Evolutionary conservation across 2,329 filamentous ascomycete species (phyloP), one percentile per base, ranked within the genome.

Genomic region (Myotisia sp.): DNA sequence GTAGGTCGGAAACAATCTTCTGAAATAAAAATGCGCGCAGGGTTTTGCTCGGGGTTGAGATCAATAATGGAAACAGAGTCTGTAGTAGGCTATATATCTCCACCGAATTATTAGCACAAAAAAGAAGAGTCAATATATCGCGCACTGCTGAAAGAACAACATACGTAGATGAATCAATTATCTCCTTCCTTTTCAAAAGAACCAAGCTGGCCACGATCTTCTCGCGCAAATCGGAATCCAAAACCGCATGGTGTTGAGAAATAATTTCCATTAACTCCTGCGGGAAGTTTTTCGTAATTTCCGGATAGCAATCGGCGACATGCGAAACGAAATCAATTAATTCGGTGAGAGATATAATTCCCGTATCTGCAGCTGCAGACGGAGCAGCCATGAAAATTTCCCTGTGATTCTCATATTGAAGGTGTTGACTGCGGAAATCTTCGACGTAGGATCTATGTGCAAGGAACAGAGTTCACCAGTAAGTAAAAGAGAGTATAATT

Each of bases 241-340:
- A 67, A 3, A 77, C 69, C 29, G 78, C 73, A 66, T 95, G 87
- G 53, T 95, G 84, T 45, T 78, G 67, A 30, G 74, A 74, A 29
- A 98, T 62, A 39, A 98, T 79, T 20, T 76, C 68, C 50, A 84
- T 84, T 31, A 98, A 66, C 43, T 93, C 81, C 26, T 76, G 68
- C 14, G 85, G 74, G 46, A 94, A 95, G 6, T 70, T 65, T 34
- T 67, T 67, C 1, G 85, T 86, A 41, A 87, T 71, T 38, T 79
- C 72, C 33, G 83, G 84, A 58, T 92, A 98, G 63, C 84, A 92
- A 52, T 94, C 86, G 53, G 87, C 80, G 41, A 92, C 80, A 60
- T 98, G 90, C 13, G 86, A 77, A 47, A 95, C 77, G 48, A 98
- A 81, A 51, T 95, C 87, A 48, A 98, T 80, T 46, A 93, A 71